Conservation (phyloP, 208 protist species). For the Leishmania tropica region DNA sequence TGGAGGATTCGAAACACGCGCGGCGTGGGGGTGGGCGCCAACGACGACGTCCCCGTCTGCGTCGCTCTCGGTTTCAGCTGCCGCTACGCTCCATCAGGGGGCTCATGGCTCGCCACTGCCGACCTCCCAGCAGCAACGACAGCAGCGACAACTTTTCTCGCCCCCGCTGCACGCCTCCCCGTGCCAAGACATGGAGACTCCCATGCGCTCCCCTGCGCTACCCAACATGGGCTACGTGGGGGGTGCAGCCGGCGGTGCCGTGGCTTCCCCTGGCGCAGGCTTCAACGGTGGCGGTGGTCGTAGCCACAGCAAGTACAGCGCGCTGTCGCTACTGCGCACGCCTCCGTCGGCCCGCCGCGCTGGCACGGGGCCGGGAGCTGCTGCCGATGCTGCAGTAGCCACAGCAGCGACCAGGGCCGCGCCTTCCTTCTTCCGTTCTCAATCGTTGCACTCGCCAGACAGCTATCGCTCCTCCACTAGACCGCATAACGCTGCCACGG, state of each 20-base stretch:
- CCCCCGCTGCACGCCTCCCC: not conserved
- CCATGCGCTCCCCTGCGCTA: constrained; percentile 20
- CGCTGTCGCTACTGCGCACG: constrained; percentile 18
- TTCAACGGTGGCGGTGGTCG: constrained; percentile 1
- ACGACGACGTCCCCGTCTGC: constrained; percentile 1
- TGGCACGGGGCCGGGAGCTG: not conserved
- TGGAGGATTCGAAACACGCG: not conserved
- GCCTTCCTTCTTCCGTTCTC: not conserved
- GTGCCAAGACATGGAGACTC: constrained; percentile 12
- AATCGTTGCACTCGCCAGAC: constrained; percentile 21
- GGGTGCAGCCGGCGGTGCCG: not conserved
- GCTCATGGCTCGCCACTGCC: not conserved
- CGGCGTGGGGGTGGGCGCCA: not conserved
- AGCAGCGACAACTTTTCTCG: not conserved
- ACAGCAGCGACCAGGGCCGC: not conserved
- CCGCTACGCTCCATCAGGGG: not conserved
- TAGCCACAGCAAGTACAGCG: constrained; percentile 29
- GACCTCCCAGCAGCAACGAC: not conserved
- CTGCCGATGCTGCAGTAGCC: not conserved
- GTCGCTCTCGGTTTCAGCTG: not conserved
- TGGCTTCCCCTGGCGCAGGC: constrained; percentile 1
- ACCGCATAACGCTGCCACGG: constrained; percentile 11
- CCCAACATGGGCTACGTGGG: constrained; percentile 28
- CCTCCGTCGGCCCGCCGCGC: constrained; percentile 22
- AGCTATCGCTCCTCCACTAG: constrained; percentile 25